Base-by-base conservation (phyloP, 768 basidiomycete species). In the Lactarius psammicola region DNA sequence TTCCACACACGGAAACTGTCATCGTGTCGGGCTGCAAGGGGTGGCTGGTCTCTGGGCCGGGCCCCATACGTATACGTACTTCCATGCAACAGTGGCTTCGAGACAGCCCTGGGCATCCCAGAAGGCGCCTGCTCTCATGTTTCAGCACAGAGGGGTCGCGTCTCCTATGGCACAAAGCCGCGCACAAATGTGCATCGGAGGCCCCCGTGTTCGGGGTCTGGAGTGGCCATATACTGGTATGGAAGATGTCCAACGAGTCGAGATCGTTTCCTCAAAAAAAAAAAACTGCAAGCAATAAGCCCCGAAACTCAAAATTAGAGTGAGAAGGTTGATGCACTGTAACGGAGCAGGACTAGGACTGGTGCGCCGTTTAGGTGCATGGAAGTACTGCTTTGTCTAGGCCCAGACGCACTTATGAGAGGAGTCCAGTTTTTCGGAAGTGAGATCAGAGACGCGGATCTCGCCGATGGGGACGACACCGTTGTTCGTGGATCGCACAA, bases 101-200 rank as follows among this genome's bases (percentile, higher is more conserved):
- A 28, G 23, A 33, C n/a, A 57, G 30, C 38, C 72, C 74, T 62
- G 30, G 81, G 70, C 8, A 75, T 75, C 71, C 73, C 77, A 76
- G 71, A 82, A 81, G n/a, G 69, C 62, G 0, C 79, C 79, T 0
- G 78, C 80, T 1, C 77, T 78, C 76, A 58, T 80, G 79, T 2
- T 80, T 80, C 5, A 78, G 65, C 1, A 70, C 67, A 2, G 77
- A 77, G 0, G n/a, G n/a, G 11, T 73, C 75, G 4, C 73, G 59
- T 63, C 81, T 77, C 1, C 81, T 81, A 34, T 78, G 69, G 74
- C 4, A 73, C 70, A 58, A 78, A 73, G 1, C 77, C 78, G 63
- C 75, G 76, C 10, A 78, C 81, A 26, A 1, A 2, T 17, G 76
- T 76, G 15, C 77, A 72, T 0, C 78, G 0, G 77, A 13, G 81